These are phyloP conservation scores for Fusarium sp. DNA, from an alignment of 2,329 filamentous ascomycete genomes.

Conservation along the genomic window DNA sequence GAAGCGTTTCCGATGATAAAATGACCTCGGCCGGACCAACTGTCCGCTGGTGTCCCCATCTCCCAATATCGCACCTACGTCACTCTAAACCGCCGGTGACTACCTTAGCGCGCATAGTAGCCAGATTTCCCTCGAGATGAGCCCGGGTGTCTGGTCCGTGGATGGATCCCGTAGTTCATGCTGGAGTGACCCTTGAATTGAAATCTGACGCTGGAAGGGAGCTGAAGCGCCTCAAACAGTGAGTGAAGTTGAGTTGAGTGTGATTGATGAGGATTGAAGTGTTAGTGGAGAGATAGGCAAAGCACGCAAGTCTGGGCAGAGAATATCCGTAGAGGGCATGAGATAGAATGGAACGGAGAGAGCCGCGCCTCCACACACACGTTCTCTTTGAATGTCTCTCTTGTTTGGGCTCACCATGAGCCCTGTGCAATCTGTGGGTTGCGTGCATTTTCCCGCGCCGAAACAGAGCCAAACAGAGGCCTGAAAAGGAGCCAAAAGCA, in stretches of 20 bases:
- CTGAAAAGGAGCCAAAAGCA: not conserved
- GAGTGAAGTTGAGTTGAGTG: not conserved
- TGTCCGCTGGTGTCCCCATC: slow-evolving; percentile 12
- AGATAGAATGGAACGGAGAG: not conserved
- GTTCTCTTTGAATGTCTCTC: not conserved
- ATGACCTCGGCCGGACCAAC: slow-evolving; percentile 12
- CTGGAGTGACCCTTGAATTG: not conserved
- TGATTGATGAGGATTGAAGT: not conserved
- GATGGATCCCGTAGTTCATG: not conserved
- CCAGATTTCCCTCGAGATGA: not conserved
- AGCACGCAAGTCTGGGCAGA: not conserved
- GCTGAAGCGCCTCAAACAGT: not conserved
- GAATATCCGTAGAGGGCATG: not conserved
- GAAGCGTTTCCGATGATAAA: slow-evolving; percentile 3
- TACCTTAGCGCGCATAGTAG: slow-evolving; percentile 20
- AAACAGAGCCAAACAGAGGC: slow-evolving; percentile 1
- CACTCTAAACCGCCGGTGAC: slow-evolving; percentile 16
- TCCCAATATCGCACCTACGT: slow-evolving; percentile 10
- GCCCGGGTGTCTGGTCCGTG: not conserved
- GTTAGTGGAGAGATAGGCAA: not conserved
- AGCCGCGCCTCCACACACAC: not conserved
- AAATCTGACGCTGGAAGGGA: not conserved
- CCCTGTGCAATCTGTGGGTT: not conserved
- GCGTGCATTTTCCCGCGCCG: slow-evolving; percentile 2
- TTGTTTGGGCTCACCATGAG: not conserved